phyloP scores from a whole-genome alignment of 805 yeast genomes.

The Saccharomycopsis oosterbeekiorum region DNA sequence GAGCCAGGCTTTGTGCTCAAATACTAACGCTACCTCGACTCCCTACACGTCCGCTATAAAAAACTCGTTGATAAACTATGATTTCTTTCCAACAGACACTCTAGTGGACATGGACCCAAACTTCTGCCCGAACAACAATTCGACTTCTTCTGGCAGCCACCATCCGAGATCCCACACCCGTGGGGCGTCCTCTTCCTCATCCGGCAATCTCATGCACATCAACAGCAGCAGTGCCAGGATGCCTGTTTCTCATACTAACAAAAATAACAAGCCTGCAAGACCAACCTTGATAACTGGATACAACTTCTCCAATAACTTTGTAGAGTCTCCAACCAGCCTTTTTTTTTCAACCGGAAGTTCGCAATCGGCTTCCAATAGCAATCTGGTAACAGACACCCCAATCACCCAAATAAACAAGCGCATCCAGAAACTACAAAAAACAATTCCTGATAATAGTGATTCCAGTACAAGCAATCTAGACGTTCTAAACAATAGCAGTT shows the following conservation, averaged over 20 bases:
- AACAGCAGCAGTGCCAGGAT: not conserved
- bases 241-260: not conserved
- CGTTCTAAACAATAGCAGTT: not conserved
- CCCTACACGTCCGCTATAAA: not conserved
- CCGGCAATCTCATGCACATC: too few species aligned
- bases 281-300: conserved; percentile 18
- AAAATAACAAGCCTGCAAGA: not conserved
- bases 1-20: not conserved
- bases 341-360: not conserved
- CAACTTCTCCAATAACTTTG: conserved; percentile 16
- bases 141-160: not conserved
- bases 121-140: not conserved
- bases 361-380: not conserved
- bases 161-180: not conserved
- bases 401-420: conserved; percentile 10
- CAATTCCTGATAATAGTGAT: not conserved
- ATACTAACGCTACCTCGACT: not conserved
- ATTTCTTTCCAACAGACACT: not conserved
- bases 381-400: conserved; percentile 4
- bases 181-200: not conserved
- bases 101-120: not conserved
- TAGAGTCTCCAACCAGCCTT: conserved; percentile 13
- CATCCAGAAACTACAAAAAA: conserved; percentile 5
- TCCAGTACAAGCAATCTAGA: not conserved
- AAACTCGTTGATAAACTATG: not conserved